These are phyloP conservation scores for Cucurbita maxima DNA, from an alignment of 306 rosid species.

Conservation along the genomic window DNA sequence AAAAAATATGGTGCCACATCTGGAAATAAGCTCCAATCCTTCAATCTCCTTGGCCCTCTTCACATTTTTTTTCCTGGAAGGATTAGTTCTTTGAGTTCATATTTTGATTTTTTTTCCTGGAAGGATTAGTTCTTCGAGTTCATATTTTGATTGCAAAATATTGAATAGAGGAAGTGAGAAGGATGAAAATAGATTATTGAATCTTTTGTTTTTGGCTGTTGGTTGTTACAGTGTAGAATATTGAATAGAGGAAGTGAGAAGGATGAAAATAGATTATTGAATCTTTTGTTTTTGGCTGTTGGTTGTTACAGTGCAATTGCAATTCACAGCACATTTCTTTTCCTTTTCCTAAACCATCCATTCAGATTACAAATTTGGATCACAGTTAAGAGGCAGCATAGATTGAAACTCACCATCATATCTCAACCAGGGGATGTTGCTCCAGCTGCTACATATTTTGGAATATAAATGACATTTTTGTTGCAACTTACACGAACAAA, in stretches of 20 bases:
- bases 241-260: not conserved
- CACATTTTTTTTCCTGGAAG: not conserved
- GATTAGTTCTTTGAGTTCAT: not conserved
- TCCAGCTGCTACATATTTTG: not conserved
- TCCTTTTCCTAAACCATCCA: not conserved
- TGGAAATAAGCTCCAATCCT: conserved; percentile 4
- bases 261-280: not conserved
- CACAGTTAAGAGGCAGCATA: not conserved
- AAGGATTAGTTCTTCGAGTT: not conserved
- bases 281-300: too few relatives aligned
- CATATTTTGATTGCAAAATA: not conserved
- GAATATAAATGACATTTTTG: not conserved
- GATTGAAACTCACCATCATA: not conserved
- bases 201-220: too few relatives aligned
- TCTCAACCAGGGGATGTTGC: not conserved
- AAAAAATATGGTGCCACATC: not conserved
- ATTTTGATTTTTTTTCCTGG: not conserved
- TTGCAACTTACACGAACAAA: not conserved
- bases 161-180: not conserved
- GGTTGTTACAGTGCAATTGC: not conserved
- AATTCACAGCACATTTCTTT: not conserved
- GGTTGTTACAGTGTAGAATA: not conserved
- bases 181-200: not conserved
- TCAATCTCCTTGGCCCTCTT: not conserved
- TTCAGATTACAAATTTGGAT: not conserved